Conservation (phyloP, 2,329 filamentous ascomycete genomes). For the Fusarium sp. region DNA sequence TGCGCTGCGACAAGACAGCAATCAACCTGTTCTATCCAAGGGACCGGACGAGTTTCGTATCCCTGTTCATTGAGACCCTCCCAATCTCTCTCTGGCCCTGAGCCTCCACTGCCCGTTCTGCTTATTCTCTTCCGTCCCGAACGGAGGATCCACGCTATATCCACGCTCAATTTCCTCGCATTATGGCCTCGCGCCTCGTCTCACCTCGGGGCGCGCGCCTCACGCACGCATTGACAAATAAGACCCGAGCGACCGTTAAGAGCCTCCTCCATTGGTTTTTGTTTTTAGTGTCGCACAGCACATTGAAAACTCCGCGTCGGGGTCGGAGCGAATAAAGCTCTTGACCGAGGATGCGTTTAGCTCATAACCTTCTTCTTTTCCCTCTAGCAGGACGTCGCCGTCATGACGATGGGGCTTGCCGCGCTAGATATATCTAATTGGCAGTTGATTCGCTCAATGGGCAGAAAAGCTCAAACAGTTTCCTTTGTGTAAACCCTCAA, state of each 20-base stretch:
- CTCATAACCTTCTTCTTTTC: neutral
- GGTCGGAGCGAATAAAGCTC: constrained; percentile 19
- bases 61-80: constrained; percentile 38
- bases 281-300: neutral
- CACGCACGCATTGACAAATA: constrained; percentile 14
- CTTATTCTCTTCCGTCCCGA: constrained; percentile 16
- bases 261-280: neutral
- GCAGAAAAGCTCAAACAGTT: constrained; percentile 15
- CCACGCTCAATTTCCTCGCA: constrained; percentile 32
- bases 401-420: constrained; percentile 33
- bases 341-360: constrained; percentile 15
- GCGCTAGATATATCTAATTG: constrained; percentile 9
- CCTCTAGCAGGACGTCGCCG: constrained; percentile 27
- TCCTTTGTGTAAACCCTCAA: constrained; percentile 11
- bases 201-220: constrained; percentile 16
- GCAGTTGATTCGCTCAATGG: constrained; percentile 17
- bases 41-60: constrained; percentile 34
- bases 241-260: constrained; percentile 21
- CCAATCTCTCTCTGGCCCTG: constrained; percentile 40
- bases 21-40: constrained; percentile 1
- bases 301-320: constrained; percentile 25
- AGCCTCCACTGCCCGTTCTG: constrained; percentile 24
- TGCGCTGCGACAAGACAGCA: neutral
- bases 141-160: constrained; percentile 23
- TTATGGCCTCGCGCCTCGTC: constrained; percentile 20